Base-by-base conservation (phyloP, 164 flowering plant genomes). In the Vitis amurensis region DNA sequence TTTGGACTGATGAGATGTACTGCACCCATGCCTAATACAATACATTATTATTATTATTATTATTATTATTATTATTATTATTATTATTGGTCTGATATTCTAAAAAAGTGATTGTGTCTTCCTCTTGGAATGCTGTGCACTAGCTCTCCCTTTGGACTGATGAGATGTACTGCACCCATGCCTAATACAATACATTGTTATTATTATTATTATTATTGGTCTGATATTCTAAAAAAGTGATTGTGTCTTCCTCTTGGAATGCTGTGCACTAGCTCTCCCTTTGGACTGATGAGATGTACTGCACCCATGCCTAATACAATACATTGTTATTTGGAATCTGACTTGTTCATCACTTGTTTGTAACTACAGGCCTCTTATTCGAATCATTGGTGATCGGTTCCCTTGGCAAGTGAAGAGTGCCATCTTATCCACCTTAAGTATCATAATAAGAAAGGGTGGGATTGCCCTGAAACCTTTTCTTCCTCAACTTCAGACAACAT, bases 321-420 rank as follows among this genome's bases (percentile, higher is more conserved):
- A 9, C 59, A 57, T n/a, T 27, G 50, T 63, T 50, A 3, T 30
- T 1, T 60, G 9, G 15, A 56, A 65, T 56, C 69, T 72, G 55
- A 65, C 58, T 9, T 51, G 16, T 57, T 53, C 61, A 16, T 59
- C 53, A 23, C 47, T 12, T 55, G 12, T 66, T 61, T 74, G 16
- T 44, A 4, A 29, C 10, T 73, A 51, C 91, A 96, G 99, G 87
- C 98, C 99, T 74, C 92, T 93, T 30, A 96, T 96, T 71, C 95
- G 98, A 63, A 92, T 96, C 31, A 85, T 96, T 62, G 98, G 99
- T 61, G 99, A 96, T 75, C 87, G 98, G 55, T 96, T 93, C 69
- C 97, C 99, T 11, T 96, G 99, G 99, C 98, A 96, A 77, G 99
- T 96, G 64, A 96, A 96, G 79, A 89, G 97, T 85, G 98, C 97